Evolutionary conservation across 1,139 yeast genomes (phyloP).

Genomic region (Candida sanyaensis): DNA sequence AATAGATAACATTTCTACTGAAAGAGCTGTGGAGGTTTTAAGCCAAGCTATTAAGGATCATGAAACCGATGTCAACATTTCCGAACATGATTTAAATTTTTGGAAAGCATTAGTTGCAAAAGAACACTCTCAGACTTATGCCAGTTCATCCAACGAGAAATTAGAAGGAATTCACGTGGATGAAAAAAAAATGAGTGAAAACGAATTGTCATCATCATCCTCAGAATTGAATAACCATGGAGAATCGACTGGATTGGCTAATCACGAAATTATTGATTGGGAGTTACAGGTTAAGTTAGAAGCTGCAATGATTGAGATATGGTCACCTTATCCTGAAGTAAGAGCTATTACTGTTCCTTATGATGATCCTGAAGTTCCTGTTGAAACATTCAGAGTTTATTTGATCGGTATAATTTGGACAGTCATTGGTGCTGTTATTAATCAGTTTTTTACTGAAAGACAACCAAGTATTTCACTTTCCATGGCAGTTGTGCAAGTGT

Average conservation of each 20-base stretch:
- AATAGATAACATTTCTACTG: constrained; percentile 21
- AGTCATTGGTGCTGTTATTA: constrained; percentile 53
- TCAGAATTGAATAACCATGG: neutral
- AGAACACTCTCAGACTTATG: neutral
- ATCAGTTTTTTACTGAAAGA: constrained; percentile 60
- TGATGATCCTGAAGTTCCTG: constrained; percentile 52
- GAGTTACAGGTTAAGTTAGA: constrained; percentile 34
- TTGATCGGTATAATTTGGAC: constrained; percentile 53
- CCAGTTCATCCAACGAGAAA: neutral
- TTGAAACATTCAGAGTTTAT: constrained; percentile 61
- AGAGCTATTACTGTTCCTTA: constrained; percentile 56
- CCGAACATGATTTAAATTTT: constrained; percentile 6
- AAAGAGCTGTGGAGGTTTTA: constrained; percentile 24
- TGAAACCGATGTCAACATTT: constrained; percentile 20
- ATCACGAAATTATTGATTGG: constrained; percentile 19
- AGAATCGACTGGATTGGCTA: too few relatives aligned
- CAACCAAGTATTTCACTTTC: constrained; percentile 50
- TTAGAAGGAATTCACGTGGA: neutral
- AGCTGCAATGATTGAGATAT: constrained; percentile 50
- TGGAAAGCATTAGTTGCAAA: constrained; percentile 8
- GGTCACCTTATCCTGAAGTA: constrained; percentile 68
- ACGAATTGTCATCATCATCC: neutral
- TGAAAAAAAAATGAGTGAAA: neutral
- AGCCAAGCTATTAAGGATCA: constrained; percentile 20
- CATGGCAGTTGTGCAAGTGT: constrained; percentile 33